phyloP scores from a whole-genome alignment of 2,329 filamentous ascomycete species.

The Myriangium duriaei region DNA sequence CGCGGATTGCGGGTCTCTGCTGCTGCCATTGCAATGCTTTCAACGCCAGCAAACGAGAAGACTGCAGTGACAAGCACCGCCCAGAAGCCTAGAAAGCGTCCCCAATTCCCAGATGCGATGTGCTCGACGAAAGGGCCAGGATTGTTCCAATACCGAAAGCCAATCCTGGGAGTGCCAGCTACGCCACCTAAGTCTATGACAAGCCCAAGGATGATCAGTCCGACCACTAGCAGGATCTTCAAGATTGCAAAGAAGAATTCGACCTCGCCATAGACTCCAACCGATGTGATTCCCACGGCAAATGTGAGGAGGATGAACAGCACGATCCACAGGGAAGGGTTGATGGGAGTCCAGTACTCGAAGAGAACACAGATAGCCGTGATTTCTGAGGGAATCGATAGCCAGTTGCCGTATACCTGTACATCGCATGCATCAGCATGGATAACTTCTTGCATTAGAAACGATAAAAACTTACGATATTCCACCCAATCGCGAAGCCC shows the following conservation, averaged over 20 bases:
- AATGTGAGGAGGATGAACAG: constrained; percentile 29
- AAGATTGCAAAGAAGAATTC: constrained; percentile 16
- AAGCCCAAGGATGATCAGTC: constrained; percentile 26
- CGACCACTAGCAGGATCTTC: constrained; percentile 28
- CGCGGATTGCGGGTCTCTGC: constrained; percentile 42
- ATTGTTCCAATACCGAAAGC: constrained; percentile 15
- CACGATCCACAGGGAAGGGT: constrained; percentile 28
- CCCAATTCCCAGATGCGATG: constrained; percentile 22
- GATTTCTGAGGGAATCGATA: constrained; percentile 24
- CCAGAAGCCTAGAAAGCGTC: constrained; percentile 20
- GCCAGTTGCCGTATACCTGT: constrained; percentile 19
- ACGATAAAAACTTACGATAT: constrained; percentile 1
- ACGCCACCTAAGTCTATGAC: constrained; percentile 30
- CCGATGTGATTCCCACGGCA: constrained; percentile 29
- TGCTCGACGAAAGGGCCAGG: constrained; percentile 21
- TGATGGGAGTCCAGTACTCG: constrained; percentile 26
- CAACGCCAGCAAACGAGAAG: constrained; percentile 43
- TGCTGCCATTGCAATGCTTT: constrained; percentile 38
- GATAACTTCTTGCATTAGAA: neutral
- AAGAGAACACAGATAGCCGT: constrained; percentile 25
- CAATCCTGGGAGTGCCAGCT: constrained; percentile 21
- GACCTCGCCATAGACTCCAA: constrained; percentile 14
- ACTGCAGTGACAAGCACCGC: constrained; percentile 25
- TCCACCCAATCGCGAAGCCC: constrained; percentile 17
- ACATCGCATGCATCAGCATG: no score